Evolutionary conservation across 176 grass and related monocot species (phyloP), one percentile per base, ranked within the genome.

Genomic region (Oryza longistaminata): DNA sequence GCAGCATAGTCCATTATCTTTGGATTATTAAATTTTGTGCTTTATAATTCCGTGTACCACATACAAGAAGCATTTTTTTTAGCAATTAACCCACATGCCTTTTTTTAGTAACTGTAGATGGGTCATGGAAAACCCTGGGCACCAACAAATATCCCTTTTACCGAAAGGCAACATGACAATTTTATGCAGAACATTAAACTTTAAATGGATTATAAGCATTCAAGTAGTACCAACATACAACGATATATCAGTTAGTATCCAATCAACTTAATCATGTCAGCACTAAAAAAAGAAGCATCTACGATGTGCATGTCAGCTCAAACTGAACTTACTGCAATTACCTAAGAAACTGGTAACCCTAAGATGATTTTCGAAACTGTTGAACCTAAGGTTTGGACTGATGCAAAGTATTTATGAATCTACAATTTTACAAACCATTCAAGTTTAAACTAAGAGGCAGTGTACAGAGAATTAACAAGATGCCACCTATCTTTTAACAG

Each of bases 401-500:
- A 81, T 85, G 16, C 2, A 9, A 69, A 21, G 65, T 85, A 64
- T 24, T 76, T 50, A 50, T 24, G 43, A 66, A 78, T 7, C 5
- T 37, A 73, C 43, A 71, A 34, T 64, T 71, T 58, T 39, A 65
- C 29, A 11, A 27, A 89, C 22, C 82, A 85, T 77, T 27, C 42
- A 16, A 86, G 29, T 50, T 31, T 70, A 52, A 43, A 43, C 42
- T 43, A 39, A 21, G 16, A 66, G 33, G n/a, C 25, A 75, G 31
- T 31, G 67, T 71, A 85, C 5, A 31, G 14, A 1, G 9, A 49
- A 71, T 65, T 52, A 78, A 50, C 5, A 84, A 83, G 66, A 39
- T 12, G 55, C 55, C 72, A 86, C 24, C 13, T 29, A 62, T 26
- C 48, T 77, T 48, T 75, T 66, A 81, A 66, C 48, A 10, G 29